Conservation (phyloP, 768 basidiomycete genomes). For the Macrolepiota albuminosa region DNA sequence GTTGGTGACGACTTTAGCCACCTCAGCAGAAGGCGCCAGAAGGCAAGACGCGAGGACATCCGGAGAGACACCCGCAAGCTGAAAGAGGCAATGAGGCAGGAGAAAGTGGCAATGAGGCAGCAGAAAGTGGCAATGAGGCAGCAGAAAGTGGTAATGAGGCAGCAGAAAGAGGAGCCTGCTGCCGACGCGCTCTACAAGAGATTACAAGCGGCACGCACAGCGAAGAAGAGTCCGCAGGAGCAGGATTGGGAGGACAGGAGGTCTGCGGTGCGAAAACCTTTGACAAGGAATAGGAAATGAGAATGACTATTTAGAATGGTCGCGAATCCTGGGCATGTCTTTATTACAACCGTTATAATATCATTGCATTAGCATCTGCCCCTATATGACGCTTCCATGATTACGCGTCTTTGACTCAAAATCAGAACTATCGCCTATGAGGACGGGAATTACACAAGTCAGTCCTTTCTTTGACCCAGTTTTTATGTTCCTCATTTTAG, state of each 20-base stretch:
- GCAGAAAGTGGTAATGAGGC: conserved; percentile 9
- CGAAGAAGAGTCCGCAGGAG: background rate
- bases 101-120: too few species aligned
- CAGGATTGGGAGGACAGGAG: background rate
- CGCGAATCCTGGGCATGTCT: background rate
- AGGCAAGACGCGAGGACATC: conserved; percentile 42
- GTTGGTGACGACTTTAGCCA: conserved; percentile 50
- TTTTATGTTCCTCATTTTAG: background rate
- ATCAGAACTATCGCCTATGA: background rate
- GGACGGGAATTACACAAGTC: background rate
- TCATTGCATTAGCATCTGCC: background rate
- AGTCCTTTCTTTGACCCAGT: background rate
- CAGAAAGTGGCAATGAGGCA: background rate
- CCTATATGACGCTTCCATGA: too few species aligned
- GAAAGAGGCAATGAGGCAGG: conserved; percentile 12
- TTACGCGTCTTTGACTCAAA: background rate
- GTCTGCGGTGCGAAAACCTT: background rate
- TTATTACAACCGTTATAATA: background rate
- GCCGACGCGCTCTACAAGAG: background rate
- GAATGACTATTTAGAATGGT: background rate
- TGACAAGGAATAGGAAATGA: background rate
- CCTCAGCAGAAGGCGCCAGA: conserved; percentile 49
- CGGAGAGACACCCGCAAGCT: conserved; percentile 35
- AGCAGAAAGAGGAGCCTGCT: conserved; percentile 1
- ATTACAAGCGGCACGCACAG: background rate